Conservation (phyloP, 1,284 basidiomycete genomes). For the Cronartium ribicola region DNA sequence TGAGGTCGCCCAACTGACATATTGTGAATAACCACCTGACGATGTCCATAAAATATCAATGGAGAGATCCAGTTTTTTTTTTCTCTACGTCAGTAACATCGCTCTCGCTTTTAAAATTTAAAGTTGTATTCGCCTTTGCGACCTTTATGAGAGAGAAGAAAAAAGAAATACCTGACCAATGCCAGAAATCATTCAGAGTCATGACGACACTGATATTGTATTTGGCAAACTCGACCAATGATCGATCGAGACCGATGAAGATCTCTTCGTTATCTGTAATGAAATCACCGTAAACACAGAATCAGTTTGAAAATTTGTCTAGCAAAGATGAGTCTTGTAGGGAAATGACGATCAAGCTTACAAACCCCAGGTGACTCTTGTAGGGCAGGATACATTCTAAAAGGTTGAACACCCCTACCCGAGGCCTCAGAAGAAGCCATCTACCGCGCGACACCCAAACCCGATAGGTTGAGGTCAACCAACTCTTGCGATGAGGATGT, state of each 20-base stretch:
- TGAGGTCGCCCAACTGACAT: constrained; percentile 45
- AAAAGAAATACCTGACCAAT: background rate
- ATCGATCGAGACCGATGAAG: constrained; percentile 45
- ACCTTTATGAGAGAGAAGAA: background rate
- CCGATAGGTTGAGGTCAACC: background rate
- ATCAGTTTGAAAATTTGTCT: background rate
- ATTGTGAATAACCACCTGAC: constrained; percentile 35
- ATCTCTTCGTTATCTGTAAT: constrained; percentile 44
- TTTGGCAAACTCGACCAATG: constrained; percentile 45
- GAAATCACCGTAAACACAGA: constrained; percentile 5
- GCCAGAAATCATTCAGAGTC: constrained; percentile 45
- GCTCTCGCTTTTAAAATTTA: no score
- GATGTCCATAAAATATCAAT: background rate
- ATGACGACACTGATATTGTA: constrained; percentile 46
- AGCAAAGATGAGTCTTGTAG: background rate
- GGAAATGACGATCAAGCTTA: background rate
- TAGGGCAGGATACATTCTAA: constrained; percentile 39
- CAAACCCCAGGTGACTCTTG: constrained; percentile 40
- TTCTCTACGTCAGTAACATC: background rate
- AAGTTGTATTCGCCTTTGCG: no score
- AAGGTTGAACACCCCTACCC: constrained; percentile 18
- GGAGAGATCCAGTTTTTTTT: constrained; percentile 44
- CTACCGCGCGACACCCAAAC: background rate
- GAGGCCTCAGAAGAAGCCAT: constrained; percentile 39
- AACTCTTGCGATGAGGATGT: constrained; percentile 22